Base-by-base conservation (phyloP, 495 filamentous ascomycete species). In the Neurospora sp. region DNA sequence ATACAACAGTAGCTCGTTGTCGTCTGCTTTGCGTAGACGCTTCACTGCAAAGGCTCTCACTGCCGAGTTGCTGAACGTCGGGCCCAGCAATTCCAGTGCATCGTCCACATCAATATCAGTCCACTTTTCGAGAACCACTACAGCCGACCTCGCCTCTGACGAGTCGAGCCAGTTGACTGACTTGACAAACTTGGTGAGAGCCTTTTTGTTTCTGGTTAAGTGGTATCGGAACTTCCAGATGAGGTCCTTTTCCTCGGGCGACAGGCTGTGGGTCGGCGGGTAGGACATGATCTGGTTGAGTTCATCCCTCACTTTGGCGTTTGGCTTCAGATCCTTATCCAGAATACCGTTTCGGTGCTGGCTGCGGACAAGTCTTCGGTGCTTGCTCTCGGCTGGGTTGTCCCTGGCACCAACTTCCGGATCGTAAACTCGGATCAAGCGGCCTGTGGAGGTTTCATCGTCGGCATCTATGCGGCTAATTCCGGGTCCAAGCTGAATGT, bases 151-250 rank as follows among this genome's bases (percentile, higher is more conserved):
- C 35, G 91, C 87, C 84, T 99, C 96, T 62, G 89, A 88, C n/a
- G 85, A 85, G 80, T 98, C 95, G 20, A 89, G 89, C 96, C 96
- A 99, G 71, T 93, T 92, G 42, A 97, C 95, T 2, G 93, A 96
- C 81, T 98, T 98, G 77, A 98, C 93, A 75, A 99, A 97, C 77
- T 99, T 99, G 31, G 96, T 98, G 46, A 98, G 84, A 2, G 95
- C 96, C 74, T 93, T 88, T 82, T 98, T 98, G 77, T 99, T 94
- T 44, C 94, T 88, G 0, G 93, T 94, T 7, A 99, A 81, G 79
- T 97, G 94, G 80, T 97, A 96, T 69, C 96, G 86, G 83, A 98
- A 99, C 76, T 95, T 93, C 96, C 96, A 99, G 39, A 99, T 87
- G 12, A 97, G 85, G 80, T 99, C 96, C 78, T 97, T 97, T 77